phyloP scores from a whole-genome alignment of 495 filamentous ascomycete species.

The Articulospora tetracladia region DNA sequence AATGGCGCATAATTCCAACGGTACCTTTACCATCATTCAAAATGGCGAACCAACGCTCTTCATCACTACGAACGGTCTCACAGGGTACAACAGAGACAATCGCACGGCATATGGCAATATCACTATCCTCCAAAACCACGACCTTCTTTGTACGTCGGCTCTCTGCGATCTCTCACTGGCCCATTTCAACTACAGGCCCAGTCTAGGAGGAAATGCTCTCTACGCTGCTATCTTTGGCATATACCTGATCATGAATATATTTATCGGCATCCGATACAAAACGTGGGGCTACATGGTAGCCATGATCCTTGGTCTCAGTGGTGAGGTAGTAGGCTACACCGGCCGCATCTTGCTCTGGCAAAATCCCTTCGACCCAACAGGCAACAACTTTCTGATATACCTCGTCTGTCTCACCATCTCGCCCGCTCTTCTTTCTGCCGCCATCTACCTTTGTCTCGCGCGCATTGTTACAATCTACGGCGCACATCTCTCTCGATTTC shows the following conservation, averaged over 20 bases:
- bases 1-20: no score
- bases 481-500: conserved; percentile 41
- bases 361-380: conserved; percentile 36
- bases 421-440: conserved; percentile 50
- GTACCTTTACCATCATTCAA: no score
- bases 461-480: conserved; percentile 45
- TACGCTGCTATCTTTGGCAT: conserved; percentile 28
- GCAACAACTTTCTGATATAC: no score
- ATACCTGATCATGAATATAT: conserved; percentile 20
- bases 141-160: neutral
- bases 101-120: no score
- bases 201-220: conserved; percentile 32
- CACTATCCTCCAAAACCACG: no score
- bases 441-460: conserved; percentile 51
- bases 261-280: conserved; percentile 18
- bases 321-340: conserved; percentile 37
- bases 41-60: no score
- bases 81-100: no score
- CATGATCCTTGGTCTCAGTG: conserved; percentile 31
- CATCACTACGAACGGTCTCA: no score
- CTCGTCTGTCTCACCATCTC: conserved; percentile 48
- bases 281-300: conserved; percentile 35
- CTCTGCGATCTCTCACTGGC: neutral
- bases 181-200: neutral
- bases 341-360: conserved; percentile 35